Base-by-base conservation (phyloP, 768 basidiomycete species). In the Leccinum subtestaceum region DNA sequence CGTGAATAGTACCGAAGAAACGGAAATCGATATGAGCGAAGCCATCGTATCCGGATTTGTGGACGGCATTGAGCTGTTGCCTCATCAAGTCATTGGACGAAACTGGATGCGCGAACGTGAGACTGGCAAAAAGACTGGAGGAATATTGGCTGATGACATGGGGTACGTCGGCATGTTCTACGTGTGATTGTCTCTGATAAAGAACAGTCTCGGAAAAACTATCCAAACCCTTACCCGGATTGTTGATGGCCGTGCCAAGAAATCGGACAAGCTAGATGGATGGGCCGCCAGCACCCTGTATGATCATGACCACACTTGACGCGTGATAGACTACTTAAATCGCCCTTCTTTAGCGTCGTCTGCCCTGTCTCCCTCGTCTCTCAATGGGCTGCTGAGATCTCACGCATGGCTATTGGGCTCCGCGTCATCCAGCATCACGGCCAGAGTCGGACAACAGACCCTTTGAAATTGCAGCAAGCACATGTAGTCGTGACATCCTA, bases 71-170 rank as follows among this genome's bases (percentile, higher is more conserved):
- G 77, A 68, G 47, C 77, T 98, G 21, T 77, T 96, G 63, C 89
- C 93, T 2, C 95, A 98, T 72, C 97, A 99, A 66, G 78, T 97
- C 9, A 76, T 91, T 51, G 93, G 93, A 21, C 80, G 94, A 0
- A 73, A 74, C 25, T 99, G 95, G 95, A 95, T 99, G 90, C 78
- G 77, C 23, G 84, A 87, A 7, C 81, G 95, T 19, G 96, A 98
- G 73, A 72, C 80, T 8, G 86, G 84, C 32, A 92, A 91, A 73
- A 85, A 87, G 64, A 77, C 67, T 7, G 95, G 96, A 1, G 96
- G 96, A 0, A 94, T 98, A 63, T 76, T 97, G 13, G 94, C 94
- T 5, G 95, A 98, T 70, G 91, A 91, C 67, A 92, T 92, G 88
- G 91, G 89, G 89, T 88, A 65, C 52, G 79, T 64, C 21, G 1